phyloP scores from a whole-genome alignment of 805 yeast genomes.

The Ogataea parapolymorpha region DNA sequence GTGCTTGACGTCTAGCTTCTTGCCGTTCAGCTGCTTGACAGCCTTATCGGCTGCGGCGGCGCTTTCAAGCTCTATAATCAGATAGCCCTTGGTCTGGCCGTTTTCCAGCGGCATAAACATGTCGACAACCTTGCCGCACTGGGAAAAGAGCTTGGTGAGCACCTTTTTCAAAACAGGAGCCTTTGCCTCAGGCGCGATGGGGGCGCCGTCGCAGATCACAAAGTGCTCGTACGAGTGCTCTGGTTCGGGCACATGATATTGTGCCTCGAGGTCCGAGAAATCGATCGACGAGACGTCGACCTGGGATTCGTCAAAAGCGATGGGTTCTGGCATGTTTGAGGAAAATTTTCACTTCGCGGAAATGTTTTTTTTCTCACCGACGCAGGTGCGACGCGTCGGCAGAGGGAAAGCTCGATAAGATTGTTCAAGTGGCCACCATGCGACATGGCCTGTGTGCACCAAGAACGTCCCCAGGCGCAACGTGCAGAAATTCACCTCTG shows the following conservation, averaged over 20 bases:
- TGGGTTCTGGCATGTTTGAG: constrained; percentile 21
- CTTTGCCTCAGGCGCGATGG: constrained; percentile 88
- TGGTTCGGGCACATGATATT: constrained; percentile 57
- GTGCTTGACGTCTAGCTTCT: constrained; percentile 92
- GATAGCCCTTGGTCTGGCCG: constrained; percentile 80
- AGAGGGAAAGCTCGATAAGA: neutral
- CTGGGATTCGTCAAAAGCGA: constrained; percentile 30
- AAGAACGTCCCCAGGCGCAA: no score
- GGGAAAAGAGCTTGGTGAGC: constrained; percentile 70
- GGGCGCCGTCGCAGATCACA: constrained; percentile 92
- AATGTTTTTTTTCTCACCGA: neutral
- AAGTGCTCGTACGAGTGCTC: constrained; percentile 67
- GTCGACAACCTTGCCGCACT: constrained; percentile 77
- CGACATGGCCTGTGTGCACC: neutral
- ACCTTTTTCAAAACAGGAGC: constrained; percentile 82
- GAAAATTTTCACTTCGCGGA: constrained; percentile 2
- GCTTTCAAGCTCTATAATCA: constrained; percentile 77
- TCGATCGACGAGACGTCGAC: constrained; percentile 63
- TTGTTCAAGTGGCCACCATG: neutral
- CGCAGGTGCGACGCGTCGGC: neutral
- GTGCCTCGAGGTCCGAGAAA: constrained; percentile 80
- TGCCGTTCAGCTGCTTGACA: constrained; percentile 75
- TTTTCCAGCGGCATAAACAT: constrained; percentile 77
- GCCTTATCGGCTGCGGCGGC: constrained; percentile 71
- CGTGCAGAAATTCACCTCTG: neutral